phyloP scores from a whole-genome alignment of 2,329 filamentous ascomycete species.

The Pseudonectria foliicola region DNA sequence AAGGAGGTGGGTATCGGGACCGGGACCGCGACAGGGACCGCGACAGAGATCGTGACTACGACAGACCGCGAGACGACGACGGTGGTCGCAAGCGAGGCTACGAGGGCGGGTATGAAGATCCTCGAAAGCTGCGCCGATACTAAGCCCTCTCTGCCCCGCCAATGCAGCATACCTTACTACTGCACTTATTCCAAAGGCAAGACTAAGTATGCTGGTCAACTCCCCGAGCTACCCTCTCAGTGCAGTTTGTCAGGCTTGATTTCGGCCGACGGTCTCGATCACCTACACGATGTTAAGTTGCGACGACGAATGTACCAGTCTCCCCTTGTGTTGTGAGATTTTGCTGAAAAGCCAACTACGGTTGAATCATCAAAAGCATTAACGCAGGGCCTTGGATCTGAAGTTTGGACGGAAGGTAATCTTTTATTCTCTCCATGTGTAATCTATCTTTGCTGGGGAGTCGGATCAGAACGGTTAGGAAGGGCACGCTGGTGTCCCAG shows the following conservation, averaged over 20 bases:
- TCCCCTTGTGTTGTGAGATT: too few species aligned
- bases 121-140: conserved; percentile 58
- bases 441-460: conserved; percentile 19
- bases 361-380: too few species aligned
- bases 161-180: conserved; percentile 13
- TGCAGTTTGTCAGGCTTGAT: conserved; percentile 3
- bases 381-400: too few species aligned
- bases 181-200: conserved; percentile 17
- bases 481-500: too few species aligned
- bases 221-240: neutral
- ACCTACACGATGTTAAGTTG: too few species aligned
- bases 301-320: too few species aligned
- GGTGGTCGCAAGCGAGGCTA: conserved; percentile 58
- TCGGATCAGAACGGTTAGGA: too few species aligned
- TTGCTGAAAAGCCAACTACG: too few species aligned
- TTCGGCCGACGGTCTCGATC: neutral
- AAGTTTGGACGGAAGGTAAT: conserved; percentile 17
- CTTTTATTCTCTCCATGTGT: conserved; percentile 17
- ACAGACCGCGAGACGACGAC: conserved; percentile 51
- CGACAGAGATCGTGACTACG: conserved; percentile 38
- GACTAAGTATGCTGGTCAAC: neutral
- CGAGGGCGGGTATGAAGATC: conserved; percentile 77
- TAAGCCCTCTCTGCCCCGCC: conserved; percentile 20
- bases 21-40: conserved; percentile 39
- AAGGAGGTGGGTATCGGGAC: conserved; percentile 41